Percentiles rank a stretch among this genome's conserved stretches.
phyloP scores from a whole-genome alignment of 306 rosid genomes.

The Canavalia ensiformis region DNA sequence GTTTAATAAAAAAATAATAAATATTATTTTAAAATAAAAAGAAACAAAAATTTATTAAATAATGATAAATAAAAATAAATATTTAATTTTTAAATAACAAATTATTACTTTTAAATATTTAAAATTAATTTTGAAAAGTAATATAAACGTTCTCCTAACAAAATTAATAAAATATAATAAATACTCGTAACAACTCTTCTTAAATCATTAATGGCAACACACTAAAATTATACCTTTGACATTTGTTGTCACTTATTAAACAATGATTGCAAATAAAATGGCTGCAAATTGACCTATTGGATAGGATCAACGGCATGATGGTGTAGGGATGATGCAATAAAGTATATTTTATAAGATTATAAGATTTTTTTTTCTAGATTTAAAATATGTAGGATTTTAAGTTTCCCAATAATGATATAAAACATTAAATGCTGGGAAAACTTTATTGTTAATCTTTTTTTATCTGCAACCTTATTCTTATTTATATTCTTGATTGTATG shows the following conservation, averaged over 20 bases:
- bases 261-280: not conserved
- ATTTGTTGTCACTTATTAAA: not conserved
- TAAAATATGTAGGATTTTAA: not conserved
- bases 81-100: too few species aligned
- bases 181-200: not conserved
- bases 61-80: too few species aligned
- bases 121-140: too few species aligned
- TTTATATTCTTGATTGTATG: not conserved
- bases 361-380: too few species aligned
- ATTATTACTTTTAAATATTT: too few species aligned
- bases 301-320: not conserved
- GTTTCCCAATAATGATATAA: not conserved
- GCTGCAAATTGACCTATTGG: not conserved
- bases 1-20: too few species aligned
- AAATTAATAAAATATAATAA: not conserved
- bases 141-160: too few species aligned
- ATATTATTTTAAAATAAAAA: too few species aligned
- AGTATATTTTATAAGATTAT: not conserved
- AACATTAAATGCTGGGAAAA: not conserved
- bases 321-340: not conserved
- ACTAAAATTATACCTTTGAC: not conserved
- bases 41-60: too few species aligned
- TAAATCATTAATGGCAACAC: not conserved
- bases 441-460: too few species aligned
- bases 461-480: not conserved